Base-by-base conservation (phyloP, 441 rosid genomes). In the Eruca vesicaria region DNA sequence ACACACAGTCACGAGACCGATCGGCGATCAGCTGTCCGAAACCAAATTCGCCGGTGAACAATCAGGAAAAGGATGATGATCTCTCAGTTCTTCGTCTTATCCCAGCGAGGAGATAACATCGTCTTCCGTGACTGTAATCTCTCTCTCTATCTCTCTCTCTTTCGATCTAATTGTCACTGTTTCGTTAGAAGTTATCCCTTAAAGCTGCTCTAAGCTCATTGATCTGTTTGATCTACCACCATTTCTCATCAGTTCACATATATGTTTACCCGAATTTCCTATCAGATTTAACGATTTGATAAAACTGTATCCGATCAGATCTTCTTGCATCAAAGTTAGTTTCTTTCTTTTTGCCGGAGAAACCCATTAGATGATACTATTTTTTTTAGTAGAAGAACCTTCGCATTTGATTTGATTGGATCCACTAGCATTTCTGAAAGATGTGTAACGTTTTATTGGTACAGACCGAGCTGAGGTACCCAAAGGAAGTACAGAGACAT, bases 401-500 rank as follows among this genome's bases (percentile, higher is more conserved):
- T 65, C 6, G 3, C 18, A 1, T 73, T n/a, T 36, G 43, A 26
- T 75, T 56, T 32, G 32, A 28, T 77, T 50, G 35, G 31, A 71
- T 64, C 71, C 53, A 23, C 19, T 66, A 18, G 8, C 65, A 5
- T 9, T 58, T 16, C 29, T 60, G 2, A 28, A 23, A 36, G 14
- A 33, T 70, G 31, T 64, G 61, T 57, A 56, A 31, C 19, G 16
- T 59, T 66, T 60, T 72, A 43, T 20, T 68, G 53, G 45, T 63
- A 71, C 82, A 89, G 94, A 87, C 72, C 90, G 94, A 2, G 87
- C 92, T 38, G 92, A 89, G 78, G 87, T 87, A 45, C 89, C 85
- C 7, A 87, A 89, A 75, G 94, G 94, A 52, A 85, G 89, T 69
- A 86, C 94, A 16, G 99, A 95, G 84, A 88, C 91, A 23, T 95